These are phyloP conservation scores for Paramarasmius palmivorus DNA, from an alignment of 1,284 basidiomycete genomes.

Conservation along the genomic window DNA sequence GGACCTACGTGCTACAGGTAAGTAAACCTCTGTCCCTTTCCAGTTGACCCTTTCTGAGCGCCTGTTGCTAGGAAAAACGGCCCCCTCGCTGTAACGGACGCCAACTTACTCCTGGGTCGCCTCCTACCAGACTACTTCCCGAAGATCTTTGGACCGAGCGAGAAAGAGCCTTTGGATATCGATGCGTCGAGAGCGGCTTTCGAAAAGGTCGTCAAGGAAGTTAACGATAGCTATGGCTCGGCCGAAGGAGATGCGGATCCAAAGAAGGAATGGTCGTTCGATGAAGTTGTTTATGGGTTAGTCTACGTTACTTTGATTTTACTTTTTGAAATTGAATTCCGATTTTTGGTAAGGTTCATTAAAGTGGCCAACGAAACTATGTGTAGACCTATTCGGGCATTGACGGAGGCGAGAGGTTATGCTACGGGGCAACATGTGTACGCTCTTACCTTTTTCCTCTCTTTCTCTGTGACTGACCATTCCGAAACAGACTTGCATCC, in stretches of 20 bases:
- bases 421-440: constrained; percentile 83
- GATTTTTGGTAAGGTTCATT: constrained; percentile 65
- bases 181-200: constrained; percentile 68
- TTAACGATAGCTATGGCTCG: constrained; percentile 55
- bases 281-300: constrained; percentile 88
- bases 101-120: constrained; percentile 82
- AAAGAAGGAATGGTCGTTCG: constrained; percentile 59
- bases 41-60: neutral
- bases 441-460: constrained; percentile 20
- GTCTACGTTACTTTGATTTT: constrained; percentile 22
- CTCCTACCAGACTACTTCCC: constrained; percentile 85
- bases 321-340: neutral
- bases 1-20: constrained; percentile 82
- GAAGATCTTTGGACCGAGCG: constrained; percentile 85
- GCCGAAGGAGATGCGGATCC: neutral
- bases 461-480: neutral
- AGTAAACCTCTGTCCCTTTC: constrained; percentile 14
- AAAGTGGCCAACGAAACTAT: constrained; percentile 95
- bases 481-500: constrained; percentile 66
- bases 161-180: constrained; percentile 79
- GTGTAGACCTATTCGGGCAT: constrained; percentile 88
- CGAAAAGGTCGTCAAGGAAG: constrained; percentile 62
- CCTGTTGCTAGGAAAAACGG: constrained; percentile 90
- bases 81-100: constrained; percentile 84
- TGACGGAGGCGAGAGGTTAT: constrained; percentile 90